Conservation (phyloP, 176 grass and related monocot genomes). For the Alloteropsis semialata region DNA sequence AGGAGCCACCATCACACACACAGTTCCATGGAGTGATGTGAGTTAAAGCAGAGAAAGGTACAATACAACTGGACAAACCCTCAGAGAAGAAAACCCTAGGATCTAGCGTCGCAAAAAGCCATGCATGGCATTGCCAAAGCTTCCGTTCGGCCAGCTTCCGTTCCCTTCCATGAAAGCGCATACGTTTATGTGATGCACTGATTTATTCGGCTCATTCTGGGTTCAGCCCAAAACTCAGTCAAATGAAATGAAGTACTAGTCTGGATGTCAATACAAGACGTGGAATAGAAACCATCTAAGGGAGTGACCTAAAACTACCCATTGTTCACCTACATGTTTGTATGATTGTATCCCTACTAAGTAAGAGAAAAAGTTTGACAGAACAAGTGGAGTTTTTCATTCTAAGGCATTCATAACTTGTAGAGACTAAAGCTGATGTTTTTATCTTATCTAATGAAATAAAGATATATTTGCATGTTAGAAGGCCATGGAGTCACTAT, state of each 20-base stretch:
- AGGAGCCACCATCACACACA: background rate
- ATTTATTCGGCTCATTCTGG: background rate
- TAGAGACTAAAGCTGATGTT: background rate
- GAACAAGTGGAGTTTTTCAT: background rate
- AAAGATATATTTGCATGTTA: background rate
- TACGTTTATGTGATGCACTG: background rate
- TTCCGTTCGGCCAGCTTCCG: background rate
- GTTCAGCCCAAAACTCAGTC: background rate
- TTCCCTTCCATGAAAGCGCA: background rate
- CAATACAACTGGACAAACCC: slow-evolving; percentile 33
- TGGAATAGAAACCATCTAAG: background rate
- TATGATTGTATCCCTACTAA: background rate
- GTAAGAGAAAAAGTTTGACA: background rate
- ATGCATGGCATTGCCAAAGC: background rate
- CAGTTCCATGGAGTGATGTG: slow-evolving; percentile 24
- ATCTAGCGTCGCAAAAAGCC: slow-evolving; percentile 32
- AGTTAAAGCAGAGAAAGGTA: slow-evolving; percentile 42
- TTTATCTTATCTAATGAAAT: background rate
- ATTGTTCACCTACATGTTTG: fast-evolving
- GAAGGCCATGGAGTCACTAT: background rate
- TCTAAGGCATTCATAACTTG: background rate
- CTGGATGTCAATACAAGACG: background rate
- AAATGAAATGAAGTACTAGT: background rate
- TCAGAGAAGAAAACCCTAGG: slow-evolving; percentile 38
- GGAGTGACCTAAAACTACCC: background rate